phyloP scores from a whole-genome alignment of 2,329 filamentous ascomycete species.

The Stemphylium vesicarium region DNA sequence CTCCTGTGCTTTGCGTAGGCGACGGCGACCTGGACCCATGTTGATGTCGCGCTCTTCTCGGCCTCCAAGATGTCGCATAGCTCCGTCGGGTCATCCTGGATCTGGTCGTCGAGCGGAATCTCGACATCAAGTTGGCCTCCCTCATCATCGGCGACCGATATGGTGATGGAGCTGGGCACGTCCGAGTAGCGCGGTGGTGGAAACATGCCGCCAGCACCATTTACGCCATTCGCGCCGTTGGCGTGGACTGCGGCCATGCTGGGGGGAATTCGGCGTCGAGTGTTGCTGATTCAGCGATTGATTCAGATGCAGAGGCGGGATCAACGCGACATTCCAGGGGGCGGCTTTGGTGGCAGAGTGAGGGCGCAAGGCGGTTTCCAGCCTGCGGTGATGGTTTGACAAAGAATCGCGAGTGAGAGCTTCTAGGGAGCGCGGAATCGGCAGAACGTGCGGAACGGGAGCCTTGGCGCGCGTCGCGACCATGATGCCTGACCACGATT shows the following conservation, averaged over 20 bases:
- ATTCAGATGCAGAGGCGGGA: conserved; percentile 1
- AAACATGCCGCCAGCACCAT: conserved; percentile 51
- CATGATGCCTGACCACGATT: background rate
- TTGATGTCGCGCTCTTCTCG: conserved; percentile 86
- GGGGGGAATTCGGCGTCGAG: conserved; percentile 18
- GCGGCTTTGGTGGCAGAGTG: background rate
- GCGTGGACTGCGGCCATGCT: conserved; percentile 60
- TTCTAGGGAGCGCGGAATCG: conserved; percentile 19
- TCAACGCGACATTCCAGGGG: conserved; percentile 32
- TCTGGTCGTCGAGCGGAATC: conserved; percentile 81
- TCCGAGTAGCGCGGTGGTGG: conserved; percentile 62
- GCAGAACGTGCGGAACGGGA: conserved; percentile 20
- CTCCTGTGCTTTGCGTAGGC: conserved; percentile 97
- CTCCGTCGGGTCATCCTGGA: conserved; percentile 92
- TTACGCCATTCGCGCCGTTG: conserved; percentile 58
- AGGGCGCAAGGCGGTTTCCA: conserved; percentile 23
- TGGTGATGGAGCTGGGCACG: conserved; percentile 68
- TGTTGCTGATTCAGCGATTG: conserved; percentile 1
- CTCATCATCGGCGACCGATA: conserved; percentile 65
- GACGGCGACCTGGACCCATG: conserved; percentile 97
- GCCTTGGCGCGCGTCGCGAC: conserved; percentile 25
- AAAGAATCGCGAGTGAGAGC: conserved; percentile 22
- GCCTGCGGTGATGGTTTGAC: conserved; percentile 27
- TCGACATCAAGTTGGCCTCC: conserved; percentile 79
- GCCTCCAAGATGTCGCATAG: conserved; percentile 94